A percentile compares a stretch with the other conserved stretches of the same genome.
Evolutionary conservation across 1,139 yeast genomes (phyloP).

Genomic region (Citeromyces hawaiiensis): DNA sequence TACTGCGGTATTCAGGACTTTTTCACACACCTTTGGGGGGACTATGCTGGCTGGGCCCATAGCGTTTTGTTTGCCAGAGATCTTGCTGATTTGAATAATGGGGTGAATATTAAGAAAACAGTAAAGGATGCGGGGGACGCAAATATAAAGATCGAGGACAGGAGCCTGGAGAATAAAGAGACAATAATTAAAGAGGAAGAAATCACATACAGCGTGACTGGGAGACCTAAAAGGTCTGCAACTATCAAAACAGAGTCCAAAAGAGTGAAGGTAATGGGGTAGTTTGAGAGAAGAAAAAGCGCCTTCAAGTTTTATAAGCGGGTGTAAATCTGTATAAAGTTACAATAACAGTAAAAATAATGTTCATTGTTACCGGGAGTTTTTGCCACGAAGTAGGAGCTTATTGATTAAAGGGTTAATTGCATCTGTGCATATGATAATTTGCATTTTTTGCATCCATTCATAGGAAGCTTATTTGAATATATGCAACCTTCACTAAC

Average conservation of each 20-base stretch:
- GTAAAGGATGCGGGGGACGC: neutral
- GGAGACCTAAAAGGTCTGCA: neutral
- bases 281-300: neutral
- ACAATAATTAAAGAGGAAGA: neutral
- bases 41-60: conserved; percentile 97
- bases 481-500: too few species aligned
- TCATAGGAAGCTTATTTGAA: too few species aligned
- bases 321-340: too few species aligned
- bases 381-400: too few species aligned
- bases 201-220: neutral
- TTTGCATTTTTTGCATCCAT: too few species aligned
- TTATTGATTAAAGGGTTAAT: too few species aligned
- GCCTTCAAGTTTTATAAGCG: too few species aligned
- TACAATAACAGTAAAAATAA: too few species aligned
- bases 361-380: too few species aligned
- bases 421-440: too few species aligned
- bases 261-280: neutral
- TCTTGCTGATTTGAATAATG: conserved; percentile 46
- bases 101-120: conserved; percentile 13
- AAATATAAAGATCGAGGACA: neutral
- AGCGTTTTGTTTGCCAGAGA: conserved; percentile 84
- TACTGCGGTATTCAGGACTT: conserved; percentile 48
- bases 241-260: neutral
- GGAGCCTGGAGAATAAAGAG: too few species aligned
- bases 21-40: conserved; percentile 69